Evolutionary conservation across 176 grass and related monocot genomes (phyloP).

Genomic region (Aegilops bicornis): DNA sequence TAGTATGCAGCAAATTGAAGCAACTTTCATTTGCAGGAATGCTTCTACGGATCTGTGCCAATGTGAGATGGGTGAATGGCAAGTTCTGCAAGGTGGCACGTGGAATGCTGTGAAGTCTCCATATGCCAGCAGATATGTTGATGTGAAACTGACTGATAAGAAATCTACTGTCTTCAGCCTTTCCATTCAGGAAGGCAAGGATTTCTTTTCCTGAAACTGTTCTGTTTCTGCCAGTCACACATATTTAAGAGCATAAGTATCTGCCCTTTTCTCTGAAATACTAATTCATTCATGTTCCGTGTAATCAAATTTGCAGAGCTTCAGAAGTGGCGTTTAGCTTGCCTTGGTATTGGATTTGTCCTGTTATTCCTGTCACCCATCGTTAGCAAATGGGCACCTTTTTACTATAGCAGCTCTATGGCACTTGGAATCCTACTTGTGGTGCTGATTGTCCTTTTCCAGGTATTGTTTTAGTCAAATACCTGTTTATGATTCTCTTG

Average conservation of each 20-base stretch:
- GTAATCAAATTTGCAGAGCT: constrained; percentile 54
- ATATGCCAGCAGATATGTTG: constrained; percentile 73
- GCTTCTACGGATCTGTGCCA: constrained; percentile 61
- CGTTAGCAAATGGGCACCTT: constrained; percentile 90
- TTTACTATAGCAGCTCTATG: constrained; percentile 98
- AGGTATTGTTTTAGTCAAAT: constrained; percentile 53
- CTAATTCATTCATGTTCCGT: neutral
- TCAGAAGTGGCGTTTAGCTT: constrained; percentile 83
- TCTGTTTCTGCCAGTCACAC: neutral
- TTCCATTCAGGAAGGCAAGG: constrained; percentile 75
- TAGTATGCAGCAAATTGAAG: constrained; percentile 15
- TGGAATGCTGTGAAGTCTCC: constrained; percentile 79
- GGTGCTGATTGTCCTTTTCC: constrained; percentile 86
- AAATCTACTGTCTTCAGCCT: constrained; percentile 64
- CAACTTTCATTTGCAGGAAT: constrained; percentile 58
- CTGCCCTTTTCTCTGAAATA: constrained; percentile 8
- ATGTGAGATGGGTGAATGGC: constrained; percentile 66
- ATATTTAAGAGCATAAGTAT: constrained; percentile 8
- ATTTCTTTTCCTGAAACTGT: neutral
- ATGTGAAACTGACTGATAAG: constrained; percentile 73
- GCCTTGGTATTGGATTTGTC: constrained; percentile 75
- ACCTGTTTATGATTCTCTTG: neutral
- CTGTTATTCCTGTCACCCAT: constrained; percentile 70
- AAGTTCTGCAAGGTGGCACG: constrained; percentile 56
- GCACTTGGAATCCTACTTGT: constrained; percentile 78